phyloP scores from a whole-genome alignment of 2,329 filamentous ascomycete species.

The Fonsecaea monophora region DNA sequence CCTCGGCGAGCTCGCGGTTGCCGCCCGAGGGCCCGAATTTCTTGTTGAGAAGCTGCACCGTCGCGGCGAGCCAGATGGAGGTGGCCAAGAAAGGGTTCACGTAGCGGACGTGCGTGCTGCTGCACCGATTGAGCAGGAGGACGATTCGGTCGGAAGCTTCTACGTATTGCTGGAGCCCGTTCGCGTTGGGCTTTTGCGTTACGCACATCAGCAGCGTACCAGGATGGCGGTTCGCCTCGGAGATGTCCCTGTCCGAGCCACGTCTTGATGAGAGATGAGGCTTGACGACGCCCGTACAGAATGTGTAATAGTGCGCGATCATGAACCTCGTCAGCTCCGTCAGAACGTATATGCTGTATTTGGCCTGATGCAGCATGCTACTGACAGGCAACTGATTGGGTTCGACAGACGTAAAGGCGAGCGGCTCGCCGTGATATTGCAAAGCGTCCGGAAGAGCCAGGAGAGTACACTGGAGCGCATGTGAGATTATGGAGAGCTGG shows the following conservation, averaged over 20 bases:
- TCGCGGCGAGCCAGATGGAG: slow-evolving; percentile 46
- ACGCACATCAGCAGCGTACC: too few relatives aligned
- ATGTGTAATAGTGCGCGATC: slow-evolving; percentile 45
- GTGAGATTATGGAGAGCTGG: slow-evolving; percentile 39
- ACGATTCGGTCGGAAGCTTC: slow-evolving; percentile 44
- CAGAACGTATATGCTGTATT: slow-evolving; percentile 47
- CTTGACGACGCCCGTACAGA: slow-evolving; percentile 24
- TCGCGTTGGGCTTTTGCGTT: not conserved
- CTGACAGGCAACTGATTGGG: not conserved
- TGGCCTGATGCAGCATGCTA: slow-evolving; percentile 33
- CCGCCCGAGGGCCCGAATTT: not conserved
- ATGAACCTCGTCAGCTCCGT: slow-evolving; percentile 46
- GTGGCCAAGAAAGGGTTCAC: slow-evolving; percentile 47
- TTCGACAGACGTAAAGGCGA: slow-evolving; percentile 30
- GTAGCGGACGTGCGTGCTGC: slow-evolving; percentile 41
- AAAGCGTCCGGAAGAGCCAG: slow-evolving; percentile 44
- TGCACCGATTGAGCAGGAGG: slow-evolving; percentile 38
- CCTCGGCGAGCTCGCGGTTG: slow-evolving; percentile 21
- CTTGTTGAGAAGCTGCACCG: slow-evolving; percentile 42
- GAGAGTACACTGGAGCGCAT: slow-evolving; percentile 36
- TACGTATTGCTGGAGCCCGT: slow-evolving; percentile 42
- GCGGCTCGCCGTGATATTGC: slow-evolving; percentile 43
- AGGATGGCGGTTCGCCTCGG: too few relatives aligned
- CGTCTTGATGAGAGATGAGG: not conserved
- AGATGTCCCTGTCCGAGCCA: too few relatives aligned